Evolutionary conservation across 2,329 filamentous ascomycete species (phyloP), one percentile per base, ranked within the genome.

Genomic region (Stemphylium vesicarium): DNA sequence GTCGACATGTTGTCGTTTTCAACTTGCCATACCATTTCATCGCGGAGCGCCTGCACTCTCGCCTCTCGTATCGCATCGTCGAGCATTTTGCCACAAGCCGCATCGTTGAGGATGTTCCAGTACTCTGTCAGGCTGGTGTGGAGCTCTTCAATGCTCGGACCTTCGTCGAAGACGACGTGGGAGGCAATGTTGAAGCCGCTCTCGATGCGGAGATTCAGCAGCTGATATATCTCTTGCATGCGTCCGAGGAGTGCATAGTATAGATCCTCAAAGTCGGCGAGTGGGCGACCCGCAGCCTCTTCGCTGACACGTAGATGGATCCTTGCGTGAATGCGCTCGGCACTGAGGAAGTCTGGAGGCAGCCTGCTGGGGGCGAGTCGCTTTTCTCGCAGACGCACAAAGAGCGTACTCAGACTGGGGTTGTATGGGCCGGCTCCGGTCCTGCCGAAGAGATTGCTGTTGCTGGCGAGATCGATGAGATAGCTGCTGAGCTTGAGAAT

Each of bases 261-360:
- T 11, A 75, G 22, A 53, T 74, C 69, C 48, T 74, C 69, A 38
- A 63, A 74, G 53, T 74, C 71, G 29, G 66, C 63, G 10, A 74
- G 64, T 0, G 66, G 63, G 13, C 72, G 72, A 0, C 59, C 88
- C 86, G 91, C 1, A n/a, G 29, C 29, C 18, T 47, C 37, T 41
- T 50, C 18, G 10, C 45, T 24, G 24, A 20, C 18, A n/a, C 50
- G 43, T 13, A 91, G 24, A n/a, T 54, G 52, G 46, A 57, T 42
- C 29, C 52, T 59, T 5, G 29, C 22, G n/a, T 39, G 44, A 43
- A 57, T 41, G 32, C 55, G 59, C 9, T 43, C 15, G 3, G 13
- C 35, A 15, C 56, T 53, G 48, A 59, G 62, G 47, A 60, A 54
- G 36, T 59, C 50, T 8, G 51, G 15, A 11, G 59, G 57, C 3